A percentile compares a stretch with the other conserved stretches of the same genome.
Conservation (phyloP, 1,284 basidiomycete species). For the Naganishia liquefaciens region DNA sequence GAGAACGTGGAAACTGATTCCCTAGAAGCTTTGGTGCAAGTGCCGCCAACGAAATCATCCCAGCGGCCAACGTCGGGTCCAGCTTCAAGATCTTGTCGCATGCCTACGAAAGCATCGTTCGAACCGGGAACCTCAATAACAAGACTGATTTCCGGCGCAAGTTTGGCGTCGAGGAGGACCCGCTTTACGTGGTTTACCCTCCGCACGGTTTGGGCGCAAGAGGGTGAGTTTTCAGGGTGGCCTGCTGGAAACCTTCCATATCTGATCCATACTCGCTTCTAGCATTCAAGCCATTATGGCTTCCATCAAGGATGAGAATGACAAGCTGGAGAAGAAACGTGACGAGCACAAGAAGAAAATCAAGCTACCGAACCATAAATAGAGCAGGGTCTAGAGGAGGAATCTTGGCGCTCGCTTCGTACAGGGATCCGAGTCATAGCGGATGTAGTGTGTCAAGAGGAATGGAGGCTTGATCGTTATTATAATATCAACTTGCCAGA, state of each 20-base stretch:
- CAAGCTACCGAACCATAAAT: neutral
- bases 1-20: neutral
- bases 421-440: too few species aligned
- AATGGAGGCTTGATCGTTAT: too few species aligned
- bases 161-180: slow-evolving; percentile 40
- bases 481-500: too few species aligned
- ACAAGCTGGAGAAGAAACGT: slow-evolving; percentile 14
- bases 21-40: slow-evolving; percentile 55
- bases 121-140: slow-evolving; percentile 54
- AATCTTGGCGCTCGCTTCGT: too few species aligned
- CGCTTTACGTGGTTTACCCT: slow-evolving; percentile 42
- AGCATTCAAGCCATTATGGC: slow-evolving; percentile 26
- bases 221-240: slow-evolving; percentile 17
- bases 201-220: slow-evolving; percentile 36
- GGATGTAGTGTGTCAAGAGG: too few species aligned
- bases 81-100: slow-evolving; percentile 57
- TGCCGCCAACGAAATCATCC: slow-evolving; percentile 53
- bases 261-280: neutral
- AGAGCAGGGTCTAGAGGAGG: neutral
- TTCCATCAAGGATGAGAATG: slow-evolving; percentile 26
- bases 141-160: slow-evolving; percentile 59
- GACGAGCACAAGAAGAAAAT: slow-evolving; percentile 7
- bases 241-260: neutral
- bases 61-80: slow-evolving; percentile 53
- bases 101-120: slow-evolving; percentile 57